Base-by-base conservation (phyloP, 768 basidiomycete species). In the Boletus bicolor region DNA sequence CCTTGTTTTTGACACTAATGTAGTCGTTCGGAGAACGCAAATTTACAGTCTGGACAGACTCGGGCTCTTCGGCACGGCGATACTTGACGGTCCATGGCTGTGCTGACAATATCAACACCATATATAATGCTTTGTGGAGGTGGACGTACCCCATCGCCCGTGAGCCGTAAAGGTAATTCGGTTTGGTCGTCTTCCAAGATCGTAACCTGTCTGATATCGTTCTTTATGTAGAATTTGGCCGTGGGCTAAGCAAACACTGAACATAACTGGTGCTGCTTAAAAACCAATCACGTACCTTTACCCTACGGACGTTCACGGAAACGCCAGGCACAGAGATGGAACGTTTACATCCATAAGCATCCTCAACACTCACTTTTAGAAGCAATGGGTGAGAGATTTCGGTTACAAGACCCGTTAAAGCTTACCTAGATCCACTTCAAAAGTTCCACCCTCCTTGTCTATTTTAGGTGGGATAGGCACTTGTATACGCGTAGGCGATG, bases 71-170 rank as follows among this genome's bases (percentile, higher is more conserved):
- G 7, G 70, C 66, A 36, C 75, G 79, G 34, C 83, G 83, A 69
- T 95, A 98, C 55, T 81, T 83, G 44, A 99, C 69, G 14, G 74
- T 79, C 96, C 96, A 99, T 7, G 96, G 93, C 94, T 98, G 62
- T 24, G 9, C 28, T 46, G 51, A 41, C 42, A 53, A 24, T 10
- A 54, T 49, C 53, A 50, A 48, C 51, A 58, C 17, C 19, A 38
- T 48, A 44, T n/a, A 17, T 17, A 9, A 58, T 7, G 19, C 44
- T 21, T 30, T 36, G 7, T 9, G 41, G n/a, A 44, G 35, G 37
- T 19, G 15, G 4, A 75, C 86, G 58, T 72, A 96, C 95, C 46
- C 86, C 88, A 69, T 95, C 90, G 6, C 97, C 97, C 19, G 93
- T 95, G 49, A 99, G 74, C 28, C 94, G 82, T 41, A 98, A 73